Evolutionary conservation across 495 filamentous ascomycete species (phyloP).

Genomic region (Apodospora peruviana): DNA sequence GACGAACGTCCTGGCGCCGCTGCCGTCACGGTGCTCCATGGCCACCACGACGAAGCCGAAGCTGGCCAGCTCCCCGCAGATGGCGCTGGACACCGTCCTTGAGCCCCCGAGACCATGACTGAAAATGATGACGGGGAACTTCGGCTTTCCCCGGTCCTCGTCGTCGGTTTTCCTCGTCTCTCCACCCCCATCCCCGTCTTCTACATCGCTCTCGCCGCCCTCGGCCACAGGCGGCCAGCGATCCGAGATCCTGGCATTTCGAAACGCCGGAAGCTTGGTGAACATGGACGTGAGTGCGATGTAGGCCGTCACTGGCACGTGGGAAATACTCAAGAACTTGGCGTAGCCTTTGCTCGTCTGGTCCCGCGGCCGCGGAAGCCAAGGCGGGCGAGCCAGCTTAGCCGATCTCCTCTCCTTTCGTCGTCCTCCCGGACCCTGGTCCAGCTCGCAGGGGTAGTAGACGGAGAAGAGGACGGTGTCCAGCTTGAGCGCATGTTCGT

Average conservation of each 20-base stretch:
- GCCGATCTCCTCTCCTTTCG: conserved; percentile 7
- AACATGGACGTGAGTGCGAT: conserved; percentile 48
- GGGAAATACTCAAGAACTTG: conserved; percentile 43
- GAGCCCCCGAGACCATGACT: conserved; percentile 64
- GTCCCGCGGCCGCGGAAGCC: conserved; percentile 46
- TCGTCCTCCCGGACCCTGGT: too few relatives aligned
- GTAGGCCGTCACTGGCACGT: conserved; percentile 35
- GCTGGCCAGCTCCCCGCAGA: conserved; percentile 58
- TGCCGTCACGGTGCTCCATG: conserved; percentile 64
- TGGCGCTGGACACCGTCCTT: conserved; percentile 55
- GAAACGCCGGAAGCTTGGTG: conserved; percentile 52
- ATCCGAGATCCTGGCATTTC: conserved; percentile 40
- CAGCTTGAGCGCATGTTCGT: conserved; percentile 35
- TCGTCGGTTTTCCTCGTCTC: conserved; percentile 1
- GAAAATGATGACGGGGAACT: conserved; percentile 63
- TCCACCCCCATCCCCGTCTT: conserved; percentile 36
- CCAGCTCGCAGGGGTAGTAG: conserved; percentile 56
- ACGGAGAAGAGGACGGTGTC: conserved; percentile 60
- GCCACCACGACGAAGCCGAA: conserved; percentile 64
- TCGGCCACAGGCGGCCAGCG: conserved; percentile 12
- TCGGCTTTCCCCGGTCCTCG: conserved; percentile 14
- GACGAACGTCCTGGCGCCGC: conserved; percentile 56
- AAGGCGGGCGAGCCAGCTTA: conserved; percentile 39
- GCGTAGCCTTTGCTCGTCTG: conserved; percentile 48
- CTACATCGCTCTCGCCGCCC: neutral